phyloP scores from a whole-genome alignment of 768 basidiomycete species.

The Mycena sanguinolenta region DNA sequence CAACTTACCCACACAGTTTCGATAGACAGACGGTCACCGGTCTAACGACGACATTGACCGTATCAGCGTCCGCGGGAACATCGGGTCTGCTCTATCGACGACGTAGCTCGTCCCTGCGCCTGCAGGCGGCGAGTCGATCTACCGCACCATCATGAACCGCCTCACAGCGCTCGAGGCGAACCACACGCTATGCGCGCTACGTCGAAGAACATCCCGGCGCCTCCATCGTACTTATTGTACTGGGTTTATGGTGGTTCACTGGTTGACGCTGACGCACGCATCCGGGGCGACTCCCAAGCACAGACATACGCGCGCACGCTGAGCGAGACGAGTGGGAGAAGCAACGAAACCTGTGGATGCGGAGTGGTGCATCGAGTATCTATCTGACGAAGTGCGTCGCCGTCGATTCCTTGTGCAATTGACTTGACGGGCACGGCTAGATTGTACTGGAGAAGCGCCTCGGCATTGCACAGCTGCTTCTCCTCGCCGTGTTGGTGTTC shows the following conservation, averaged over 20 bases:
- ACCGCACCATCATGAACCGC: slow-evolving; percentile 96
- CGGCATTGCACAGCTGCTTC: slow-evolving; percentile 86
- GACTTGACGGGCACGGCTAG: slow-evolving; percentile 52
- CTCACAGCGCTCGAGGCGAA: slow-evolving; percentile 88
- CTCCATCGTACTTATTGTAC: too few species aligned
- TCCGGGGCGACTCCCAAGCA: slow-evolving; percentile 78
- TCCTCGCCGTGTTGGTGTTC: slow-evolving; percentile 87
- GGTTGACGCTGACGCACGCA: background rate
- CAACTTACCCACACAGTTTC: too few species aligned
- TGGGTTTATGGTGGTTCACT: background rate
- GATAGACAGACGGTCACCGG: too few species aligned
- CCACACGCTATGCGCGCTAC: slow-evolving; percentile 82
- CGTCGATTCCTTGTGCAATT: too few species aligned
- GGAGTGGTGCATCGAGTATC: slow-evolving; percentile 80
- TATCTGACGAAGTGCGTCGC: slow-evolving; percentile 80
- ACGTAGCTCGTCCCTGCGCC: slow-evolving; percentile 39
- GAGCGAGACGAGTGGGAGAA: slow-evolving; percentile 77
- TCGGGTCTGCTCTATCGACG: slow-evolving; percentile 31
- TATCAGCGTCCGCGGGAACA: slow-evolving; percentile 8
- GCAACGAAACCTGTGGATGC: slow-evolving; percentile 75
- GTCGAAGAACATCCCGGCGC: slow-evolving; percentile 96
- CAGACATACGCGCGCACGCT: slow-evolving; percentile 74
- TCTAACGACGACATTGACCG: too few species aligned
- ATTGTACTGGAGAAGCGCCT: slow-evolving; percentile 91
- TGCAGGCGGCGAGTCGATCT: slow-evolving; percentile 88